A percentile compares a stretch with the other conserved stretches of the same genome.
Evolutionary conservation across 495 filamentous ascomycete species (phyloP).

Genomic region (Hyaloscypha finlandica): DNA sequence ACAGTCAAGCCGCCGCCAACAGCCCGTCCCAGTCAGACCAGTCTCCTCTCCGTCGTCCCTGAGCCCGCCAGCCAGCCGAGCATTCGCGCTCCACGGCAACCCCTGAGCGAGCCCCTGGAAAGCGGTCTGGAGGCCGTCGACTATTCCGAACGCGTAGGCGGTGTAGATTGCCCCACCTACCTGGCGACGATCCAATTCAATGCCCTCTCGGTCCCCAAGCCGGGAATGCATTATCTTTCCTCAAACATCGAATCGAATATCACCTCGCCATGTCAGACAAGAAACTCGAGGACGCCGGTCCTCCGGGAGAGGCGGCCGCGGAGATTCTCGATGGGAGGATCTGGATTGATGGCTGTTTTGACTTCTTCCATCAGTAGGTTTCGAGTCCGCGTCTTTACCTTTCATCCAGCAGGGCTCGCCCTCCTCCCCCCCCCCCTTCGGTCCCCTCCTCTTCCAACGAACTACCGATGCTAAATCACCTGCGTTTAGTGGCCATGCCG

Average conservation of each 20-base stretch:
- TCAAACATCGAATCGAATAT: background rate
- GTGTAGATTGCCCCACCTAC: constrained; percentile 13
- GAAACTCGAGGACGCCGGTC: constrained; percentile 9
- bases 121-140: no score
- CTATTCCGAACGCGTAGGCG: constrained; percentile 1
- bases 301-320: constrained; percentile 28
- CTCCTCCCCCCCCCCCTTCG: no score
- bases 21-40: no score
- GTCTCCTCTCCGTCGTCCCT: no score
- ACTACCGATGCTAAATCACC: background rate
- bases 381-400: constrained; percentile 50
- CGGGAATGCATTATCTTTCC: no score
- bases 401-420: no score
- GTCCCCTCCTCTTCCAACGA: background rate
- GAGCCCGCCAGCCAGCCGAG: background rate
- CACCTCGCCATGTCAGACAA: constrained; percentile 10
- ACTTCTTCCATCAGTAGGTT: constrained; percentile 83
- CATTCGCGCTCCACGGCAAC: no score
- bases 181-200: background rate
- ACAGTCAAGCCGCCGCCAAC: no score
- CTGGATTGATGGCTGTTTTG: constrained; percentile 98
- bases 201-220: background rate
- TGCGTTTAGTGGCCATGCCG: constrained; percentile 73
- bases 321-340: constrained; percentile 70
- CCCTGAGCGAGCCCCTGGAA: no score